Base-by-base conservation (phyloP, 164 flowering plant species). In the Saururus chinensis region DNA sequence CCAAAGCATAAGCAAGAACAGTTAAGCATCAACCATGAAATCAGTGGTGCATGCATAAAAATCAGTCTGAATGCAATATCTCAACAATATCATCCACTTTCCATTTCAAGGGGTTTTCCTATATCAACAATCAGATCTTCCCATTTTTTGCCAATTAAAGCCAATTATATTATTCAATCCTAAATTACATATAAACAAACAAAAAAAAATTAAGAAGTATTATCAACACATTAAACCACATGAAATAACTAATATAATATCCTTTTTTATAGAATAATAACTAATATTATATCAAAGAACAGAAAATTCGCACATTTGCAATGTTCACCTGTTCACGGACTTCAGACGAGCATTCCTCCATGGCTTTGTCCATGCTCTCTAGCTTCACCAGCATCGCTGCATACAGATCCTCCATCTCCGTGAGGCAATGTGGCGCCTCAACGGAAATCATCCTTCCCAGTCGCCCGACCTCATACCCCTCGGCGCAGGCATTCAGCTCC, bases 351-450 rank as follows among this genome's bases (percentile, higher is more conserved):
- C 84, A 78, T 54, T 67, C 59, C 80, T 88, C 98, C 55, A 90
- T 95, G 4, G 64, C 66, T 60, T 76, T 71, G 0, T 90, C 82
- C 81, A 88, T 70, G 7, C 73, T 73, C 53, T 88, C 84, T 8
- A 88, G 75, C 74, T 90, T 93, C 4, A 64, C 73, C 12, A 90
- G 79, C 98, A 90, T 93, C 61, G 80, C 80, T 72, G 72, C 80
- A 65, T 90, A 93, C 82, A 93, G 75, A 53, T 78, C 79, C 81
- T 93, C 97, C 76, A 88, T 53, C 12, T 82, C 83, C 0, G 62
- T 70, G 0, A 84, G 79, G 65, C 84, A 85, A 71, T 57, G 70
- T 0, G 73, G 67, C 0, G 90, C 86, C 20, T 80, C 82, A 0
- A 88, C 64, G 35, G 97, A 95, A 66, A 88, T 57, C 71, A 92